Conservation (phyloP, 2,329 filamentous ascomycete genomes). For the Septoria petroselini region DNA sequence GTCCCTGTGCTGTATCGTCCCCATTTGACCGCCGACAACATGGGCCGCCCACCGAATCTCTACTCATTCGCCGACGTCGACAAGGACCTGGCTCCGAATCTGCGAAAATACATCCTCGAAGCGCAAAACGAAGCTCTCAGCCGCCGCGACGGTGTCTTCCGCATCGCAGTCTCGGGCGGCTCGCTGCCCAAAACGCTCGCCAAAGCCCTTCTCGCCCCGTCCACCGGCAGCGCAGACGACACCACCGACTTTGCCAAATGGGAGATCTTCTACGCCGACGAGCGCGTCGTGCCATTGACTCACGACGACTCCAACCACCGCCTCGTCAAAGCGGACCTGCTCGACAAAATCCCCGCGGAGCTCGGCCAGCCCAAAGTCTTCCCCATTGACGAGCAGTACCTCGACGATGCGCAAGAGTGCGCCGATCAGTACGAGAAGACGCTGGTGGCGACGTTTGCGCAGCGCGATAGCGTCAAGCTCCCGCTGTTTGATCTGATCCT, state of each 20-base stretch:
- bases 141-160: constrained; percentile 75
- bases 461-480: constrained; percentile 87
- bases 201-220: constrained; percentile 66
- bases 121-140: constrained; percentile 74
- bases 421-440: constrained; percentile 91
- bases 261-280: constrained; percentile 98
- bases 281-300: constrained; percentile 88
- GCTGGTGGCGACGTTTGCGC: constrained; percentile 81
- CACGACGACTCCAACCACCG: constrained; percentile 93
- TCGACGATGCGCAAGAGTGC: constrained; percentile 82
- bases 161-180: constrained; percentile 88
- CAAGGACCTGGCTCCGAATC: constrained; percentile 67
- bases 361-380: constrained; percentile 68
- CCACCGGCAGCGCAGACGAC: constrained; percentile 55
- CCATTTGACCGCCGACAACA: constrained; percentile 23
- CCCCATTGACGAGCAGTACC: constrained; percentile 66
- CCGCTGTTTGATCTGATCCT: constrained; percentile 94
- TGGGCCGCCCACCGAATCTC: constrained; percentile 55
- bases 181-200: constrained; percentile 87
- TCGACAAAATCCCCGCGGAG: constrained; percentile 77
- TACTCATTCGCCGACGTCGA: constrained; percentile 75
- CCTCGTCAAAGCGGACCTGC: constrained; percentile 78
- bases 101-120: constrained; percentile 79
- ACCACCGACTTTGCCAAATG: constrained; percentile 76
- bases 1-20: no score